Conservation (phyloP, 2,329 filamentous ascomycete species). For the Dactylellina parvicollis region DNA sequence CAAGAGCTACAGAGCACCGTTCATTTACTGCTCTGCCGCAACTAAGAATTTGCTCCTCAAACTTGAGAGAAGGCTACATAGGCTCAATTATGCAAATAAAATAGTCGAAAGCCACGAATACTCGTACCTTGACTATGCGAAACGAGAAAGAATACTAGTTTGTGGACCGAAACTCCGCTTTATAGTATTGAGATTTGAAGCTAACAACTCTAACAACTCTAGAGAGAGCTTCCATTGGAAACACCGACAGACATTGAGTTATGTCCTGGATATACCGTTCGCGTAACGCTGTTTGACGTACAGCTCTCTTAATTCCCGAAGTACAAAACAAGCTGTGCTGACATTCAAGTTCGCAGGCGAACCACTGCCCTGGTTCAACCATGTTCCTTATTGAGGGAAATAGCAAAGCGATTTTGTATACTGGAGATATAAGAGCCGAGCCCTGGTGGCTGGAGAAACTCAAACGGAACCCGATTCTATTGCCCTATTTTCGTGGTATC, state of each 20-base stretch:
- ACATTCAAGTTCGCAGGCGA: slow-evolving; percentile 65
- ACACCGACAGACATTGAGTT: slow-evolving; percentile 82
- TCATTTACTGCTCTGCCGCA: slow-evolving; percentile 88
- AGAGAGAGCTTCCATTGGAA: slow-evolving; percentile 83
- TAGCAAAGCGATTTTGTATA: slow-evolving; percentile 80
- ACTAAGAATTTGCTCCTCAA: slow-evolving; percentile 81
- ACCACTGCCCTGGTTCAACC: slow-evolving; percentile 88
- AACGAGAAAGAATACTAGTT: slow-evolving; percentile 58
- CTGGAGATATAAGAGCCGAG: slow-evolving; percentile 85
- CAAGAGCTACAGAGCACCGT: slow-evolving; percentile 74
- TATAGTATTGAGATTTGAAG: slow-evolving; percentile 60
- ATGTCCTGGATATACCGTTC: slow-evolving; percentile 72
- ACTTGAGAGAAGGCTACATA: slow-evolving; percentile 79
- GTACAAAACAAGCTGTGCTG: neutral
- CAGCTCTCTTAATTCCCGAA: neutral
- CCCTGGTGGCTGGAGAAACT: slow-evolving; percentile 84
- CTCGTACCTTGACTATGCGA: slow-evolving; percentile 79
- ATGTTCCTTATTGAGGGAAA: slow-evolving; percentile 89
- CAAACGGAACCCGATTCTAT: slow-evolving; percentile 74
- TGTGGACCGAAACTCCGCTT: too few relatives aligned
- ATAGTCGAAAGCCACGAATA: slow-evolving; percentile 78
- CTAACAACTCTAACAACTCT: slow-evolving; percentile 21
- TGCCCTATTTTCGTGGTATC: slow-evolving; percentile 76
- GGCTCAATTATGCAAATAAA: slow-evolving; percentile 81
- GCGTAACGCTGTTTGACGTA: slow-evolving; percentile 83